These are phyloP conservation scores for Populus hybrid DNA, from an alignment of 441 rosid genomes.

Conservation along the genomic window DNA sequence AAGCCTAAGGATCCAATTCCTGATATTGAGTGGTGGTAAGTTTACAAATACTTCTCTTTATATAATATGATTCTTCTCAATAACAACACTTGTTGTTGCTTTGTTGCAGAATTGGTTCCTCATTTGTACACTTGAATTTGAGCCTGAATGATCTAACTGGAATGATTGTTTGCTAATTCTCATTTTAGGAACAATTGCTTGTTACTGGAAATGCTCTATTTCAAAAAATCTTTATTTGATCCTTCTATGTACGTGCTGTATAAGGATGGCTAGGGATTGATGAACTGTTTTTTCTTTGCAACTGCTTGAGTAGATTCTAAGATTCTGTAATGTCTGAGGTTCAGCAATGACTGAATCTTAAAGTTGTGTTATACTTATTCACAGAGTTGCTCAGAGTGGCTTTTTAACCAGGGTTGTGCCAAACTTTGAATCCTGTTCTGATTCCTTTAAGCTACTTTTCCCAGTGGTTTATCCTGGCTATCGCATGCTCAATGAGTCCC, in stretches of 20 bases:
- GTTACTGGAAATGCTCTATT: neutral
- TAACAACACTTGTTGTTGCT: neutral
- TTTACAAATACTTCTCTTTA: constrained; percentile 1
- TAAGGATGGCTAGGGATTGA: neutral
- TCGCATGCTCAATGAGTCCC: neutral
- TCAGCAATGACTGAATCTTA: neutral
- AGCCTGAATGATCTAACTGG: neutral
- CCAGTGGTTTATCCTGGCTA: neutral
- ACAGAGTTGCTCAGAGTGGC: neutral
- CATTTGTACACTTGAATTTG: neutral
- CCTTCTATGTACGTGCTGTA: neutral
- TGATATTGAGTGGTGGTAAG: constrained; percentile 96
- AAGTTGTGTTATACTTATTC: neutral
- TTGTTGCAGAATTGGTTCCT: neutral
- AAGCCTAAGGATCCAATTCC: constrained; percentile 71
- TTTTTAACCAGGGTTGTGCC: neutral
- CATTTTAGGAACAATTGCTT: neutral
- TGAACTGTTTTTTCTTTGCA: neutral
- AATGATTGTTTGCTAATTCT: neutral
- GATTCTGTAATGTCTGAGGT: neutral
- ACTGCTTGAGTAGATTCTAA: neutral
- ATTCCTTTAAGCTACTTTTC: neutral
- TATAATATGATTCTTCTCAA: neutral
- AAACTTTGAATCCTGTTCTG: neutral
- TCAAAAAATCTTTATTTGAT: too few relatives aligned